Conservation (phyloP, 148 eudicot species). For the Silene conica region DNA sequence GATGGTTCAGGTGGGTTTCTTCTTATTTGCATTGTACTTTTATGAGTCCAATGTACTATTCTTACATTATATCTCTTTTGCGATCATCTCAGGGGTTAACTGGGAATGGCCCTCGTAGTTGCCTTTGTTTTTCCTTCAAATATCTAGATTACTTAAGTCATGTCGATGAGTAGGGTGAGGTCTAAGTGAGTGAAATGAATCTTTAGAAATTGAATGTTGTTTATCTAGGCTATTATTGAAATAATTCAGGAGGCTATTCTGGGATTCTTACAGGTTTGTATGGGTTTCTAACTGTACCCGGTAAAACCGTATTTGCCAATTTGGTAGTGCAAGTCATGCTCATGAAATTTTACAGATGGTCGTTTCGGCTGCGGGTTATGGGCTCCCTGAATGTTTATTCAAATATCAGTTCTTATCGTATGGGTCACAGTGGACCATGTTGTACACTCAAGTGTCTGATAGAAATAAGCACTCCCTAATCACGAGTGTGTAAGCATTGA, state of each 20-base stretch:
- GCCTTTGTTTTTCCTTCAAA: background rate
- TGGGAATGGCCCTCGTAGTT: background rate
- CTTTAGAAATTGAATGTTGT: background rate
- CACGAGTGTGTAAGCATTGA: background rate
- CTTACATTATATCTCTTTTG: background rate
- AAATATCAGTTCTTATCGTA: background rate
- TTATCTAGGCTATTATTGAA: background rate
- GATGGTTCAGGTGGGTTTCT: conserved; percentile 82
- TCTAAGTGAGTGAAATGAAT: background rate
- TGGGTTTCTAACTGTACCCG: background rate
- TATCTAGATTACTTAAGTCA: conserved; percentile 2
- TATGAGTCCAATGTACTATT: background rate
- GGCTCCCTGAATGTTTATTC: background rate
- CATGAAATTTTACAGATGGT: background rate
- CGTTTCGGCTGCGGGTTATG: background rate
- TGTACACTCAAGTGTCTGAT: background rate
- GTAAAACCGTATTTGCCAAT: too few species aligned
- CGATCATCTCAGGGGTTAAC: background rate
- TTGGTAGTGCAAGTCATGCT: background rate
- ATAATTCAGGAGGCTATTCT: background rate
- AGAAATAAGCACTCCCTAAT: background rate
- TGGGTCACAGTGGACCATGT: background rate
- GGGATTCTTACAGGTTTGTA: background rate
- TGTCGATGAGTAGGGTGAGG: background rate
- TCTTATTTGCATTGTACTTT: background rate